Evolutionary conservation across 805 yeast species (phyloP).

Genomic region (Yueomyces sp.): DNA sequence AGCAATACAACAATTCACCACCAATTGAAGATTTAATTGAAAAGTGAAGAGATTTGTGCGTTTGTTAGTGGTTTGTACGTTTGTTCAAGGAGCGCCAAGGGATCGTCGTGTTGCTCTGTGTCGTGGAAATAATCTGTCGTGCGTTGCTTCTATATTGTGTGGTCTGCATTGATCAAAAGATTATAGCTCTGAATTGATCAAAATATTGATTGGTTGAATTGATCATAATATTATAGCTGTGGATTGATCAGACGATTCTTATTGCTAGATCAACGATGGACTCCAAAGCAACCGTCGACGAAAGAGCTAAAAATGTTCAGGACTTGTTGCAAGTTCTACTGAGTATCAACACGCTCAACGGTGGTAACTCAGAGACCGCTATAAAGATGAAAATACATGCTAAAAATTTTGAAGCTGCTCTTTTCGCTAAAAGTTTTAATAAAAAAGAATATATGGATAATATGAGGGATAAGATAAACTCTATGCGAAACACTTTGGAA

Average conservation of each 20-base stretch:
- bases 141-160: no score
- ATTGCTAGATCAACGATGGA: neutral
- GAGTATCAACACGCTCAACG: constrained; percentile 25
- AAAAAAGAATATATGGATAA: constrained; percentile 41
- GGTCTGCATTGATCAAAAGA: no score
- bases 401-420: constrained; percentile 56
- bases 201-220: neutral
- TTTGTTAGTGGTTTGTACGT: no score
- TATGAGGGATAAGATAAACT: constrained; percentile 32
- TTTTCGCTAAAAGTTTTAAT: constrained; percentile 43
- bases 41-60: no score
- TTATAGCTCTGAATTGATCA: neutral
- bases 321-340: constrained; percentile 22
- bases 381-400: constrained; percentile 42
- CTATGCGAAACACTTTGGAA: constrained; percentile 25
- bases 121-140: no score
- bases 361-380: constrained; percentile 24
- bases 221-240: neutral
- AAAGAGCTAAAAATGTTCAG: constrained; percentile 22
- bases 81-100: no score
- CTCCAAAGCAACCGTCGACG: constrained; percentile 8
- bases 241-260: neutral
- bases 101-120: no score
- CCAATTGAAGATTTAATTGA: no score
- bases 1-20: no score